phyloP scores from a whole-genome alignment of 1,284 basidiomycete genomes.

The Retiboletus flavoniger region DNA sequence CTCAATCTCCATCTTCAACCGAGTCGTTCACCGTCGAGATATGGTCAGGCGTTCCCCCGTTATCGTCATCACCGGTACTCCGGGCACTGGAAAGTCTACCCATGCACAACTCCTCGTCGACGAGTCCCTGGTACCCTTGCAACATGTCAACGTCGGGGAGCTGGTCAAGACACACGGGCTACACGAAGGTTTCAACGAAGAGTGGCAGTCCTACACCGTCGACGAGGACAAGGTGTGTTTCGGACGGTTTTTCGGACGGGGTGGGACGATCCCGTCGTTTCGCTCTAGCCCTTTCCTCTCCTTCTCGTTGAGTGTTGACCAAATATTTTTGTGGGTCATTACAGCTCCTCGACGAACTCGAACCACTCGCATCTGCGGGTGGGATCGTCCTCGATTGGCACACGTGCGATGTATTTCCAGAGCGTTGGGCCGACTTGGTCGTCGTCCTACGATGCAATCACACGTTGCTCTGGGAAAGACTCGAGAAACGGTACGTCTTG shows the following conservation, averaged over 20 bases:
- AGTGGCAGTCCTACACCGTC: constrained; percentile 93
- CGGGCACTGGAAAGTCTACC: constrained; percentile 87
- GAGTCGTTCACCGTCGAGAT: background rate
- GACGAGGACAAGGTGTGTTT: constrained; percentile 87
- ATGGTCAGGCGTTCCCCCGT: constrained; percentile 53
- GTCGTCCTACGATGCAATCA: constrained; percentile 93
- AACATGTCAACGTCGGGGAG: constrained; percentile 88
- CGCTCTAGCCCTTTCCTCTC: background rate
- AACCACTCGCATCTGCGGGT: constrained; percentile 63
- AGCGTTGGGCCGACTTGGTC: constrained; percentile 97
- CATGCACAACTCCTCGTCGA: constrained; percentile 79
- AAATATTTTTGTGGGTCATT: background rate
- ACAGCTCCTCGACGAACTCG: constrained; percentile 85
- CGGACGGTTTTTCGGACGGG: background rate
- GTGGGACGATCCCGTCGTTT: background rate
- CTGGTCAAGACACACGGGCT: constrained; percentile 83
- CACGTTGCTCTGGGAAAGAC: constrained; percentile 82
- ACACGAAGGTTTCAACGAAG: constrained; percentile 85
- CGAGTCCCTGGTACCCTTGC: constrained; percentile 64
- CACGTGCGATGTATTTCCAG: constrained; percentile 92
- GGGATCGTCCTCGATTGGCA: constrained; percentile 98
- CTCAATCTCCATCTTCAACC: background rate
- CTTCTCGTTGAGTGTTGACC: background rate
- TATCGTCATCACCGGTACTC: constrained; percentile 91
- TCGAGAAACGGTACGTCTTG: constrained; percentile 81